These are phyloP conservation scores for Alliaria petiolata DNA, from an alignment of 345 rosid genomes.

Conservation along the genomic window DNA sequence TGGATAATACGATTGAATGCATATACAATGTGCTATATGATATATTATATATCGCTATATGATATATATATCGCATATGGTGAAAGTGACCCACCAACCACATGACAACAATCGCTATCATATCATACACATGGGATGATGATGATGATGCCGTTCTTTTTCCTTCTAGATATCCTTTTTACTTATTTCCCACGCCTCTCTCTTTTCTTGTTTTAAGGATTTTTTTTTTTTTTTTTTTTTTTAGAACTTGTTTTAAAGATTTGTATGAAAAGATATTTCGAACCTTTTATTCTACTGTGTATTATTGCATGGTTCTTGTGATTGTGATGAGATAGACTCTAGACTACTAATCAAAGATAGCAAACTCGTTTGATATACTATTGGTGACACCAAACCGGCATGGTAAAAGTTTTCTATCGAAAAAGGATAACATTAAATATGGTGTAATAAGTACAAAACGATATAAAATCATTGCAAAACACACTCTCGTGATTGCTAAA, in stretches of 20 bases:
- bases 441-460: no score
- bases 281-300: neutral
- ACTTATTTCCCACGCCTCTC: neutral
- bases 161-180: constrained; percentile 18
- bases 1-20: neutral
- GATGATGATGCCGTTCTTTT: constrained; percentile 16
- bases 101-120: constrained; percentile 26
- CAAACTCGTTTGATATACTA: neutral
- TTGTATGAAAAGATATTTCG: neutral
- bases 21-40: neutral
- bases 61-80: neutral
- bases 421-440: no score
- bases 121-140: constrained; percentile 24
- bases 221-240: no score
- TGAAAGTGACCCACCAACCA: constrained; percentile 30
- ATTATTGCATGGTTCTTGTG: neutral
- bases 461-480: no score
- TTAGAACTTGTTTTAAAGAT: neutral
- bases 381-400: no score
- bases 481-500: no score
- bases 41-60: no score
- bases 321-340: neutral
- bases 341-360: neutral
- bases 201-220: neutral
- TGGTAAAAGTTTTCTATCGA: no score